These are phyloP conservation scores for Phanerodontia chrysosporium DNA, from an alignment of 768 basidiomycete genomes.

Conservation along the genomic window DNA sequence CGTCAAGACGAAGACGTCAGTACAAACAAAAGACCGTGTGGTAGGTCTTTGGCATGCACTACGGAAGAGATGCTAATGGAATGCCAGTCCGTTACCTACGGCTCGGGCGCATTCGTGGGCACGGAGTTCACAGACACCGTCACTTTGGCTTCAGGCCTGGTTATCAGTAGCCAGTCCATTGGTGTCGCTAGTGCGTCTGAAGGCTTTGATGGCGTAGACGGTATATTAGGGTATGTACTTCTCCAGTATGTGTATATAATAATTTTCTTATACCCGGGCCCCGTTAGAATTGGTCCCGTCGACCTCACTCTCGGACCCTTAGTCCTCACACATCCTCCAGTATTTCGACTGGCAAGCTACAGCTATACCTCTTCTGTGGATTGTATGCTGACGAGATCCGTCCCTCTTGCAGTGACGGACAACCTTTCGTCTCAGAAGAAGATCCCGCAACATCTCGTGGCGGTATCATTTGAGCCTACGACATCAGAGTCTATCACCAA, in stretches of 20 bases:
- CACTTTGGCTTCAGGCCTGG: conserved; percentile 44
- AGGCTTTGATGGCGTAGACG: conserved; percentile 49
- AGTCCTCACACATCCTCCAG: conserved; percentile 2
- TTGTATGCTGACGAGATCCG: neutral
- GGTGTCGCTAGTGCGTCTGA: conserved; percentile 48
- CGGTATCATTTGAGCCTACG: conserved; percentile 28
- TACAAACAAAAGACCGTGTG: conserved; percentile 42
- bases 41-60: conserved; percentile 35
- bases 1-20: conserved; percentile 45
- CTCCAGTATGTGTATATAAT: neutral
- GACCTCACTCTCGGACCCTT: conserved; percentile 8
- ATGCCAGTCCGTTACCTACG: conserved; percentile 16
- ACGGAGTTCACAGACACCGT: conserved; percentile 44
- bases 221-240: conserved; percentile 55
- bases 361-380: conserved; percentile 33
- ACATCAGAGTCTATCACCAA: conserved; percentile 14
- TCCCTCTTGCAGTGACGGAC: conserved; percentile 37
- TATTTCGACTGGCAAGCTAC: conserved; percentile 9
- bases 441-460: conserved; percentile 22
- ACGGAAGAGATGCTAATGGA: neutral
- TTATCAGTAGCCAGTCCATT: conserved; percentile 53
- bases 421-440: conserved; percentile 26
- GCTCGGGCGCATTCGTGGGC: conserved; percentile 19
- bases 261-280: neutral
- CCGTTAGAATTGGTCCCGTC: neutral